Conservation (phyloP, 2,329 filamentous ascomycete species). For the Cercospora canescens region DNA sequence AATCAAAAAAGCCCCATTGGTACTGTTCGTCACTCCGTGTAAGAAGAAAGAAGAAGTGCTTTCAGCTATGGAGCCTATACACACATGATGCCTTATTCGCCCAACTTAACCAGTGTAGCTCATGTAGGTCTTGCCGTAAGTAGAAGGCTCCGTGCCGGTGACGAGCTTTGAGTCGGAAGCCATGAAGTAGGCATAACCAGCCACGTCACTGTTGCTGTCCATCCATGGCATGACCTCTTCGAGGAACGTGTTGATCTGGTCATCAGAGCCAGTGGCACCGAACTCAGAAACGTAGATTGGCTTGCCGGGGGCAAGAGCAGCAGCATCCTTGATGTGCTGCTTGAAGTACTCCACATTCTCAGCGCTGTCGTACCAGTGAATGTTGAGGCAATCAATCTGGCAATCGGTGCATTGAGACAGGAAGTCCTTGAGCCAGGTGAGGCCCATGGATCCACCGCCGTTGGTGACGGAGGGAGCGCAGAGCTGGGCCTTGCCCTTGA, state of each 20-base stretch:
- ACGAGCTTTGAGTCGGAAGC: constrained; percentile 38
- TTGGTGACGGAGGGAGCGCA: constrained; percentile 64
- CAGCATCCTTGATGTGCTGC: constrained; percentile 50
- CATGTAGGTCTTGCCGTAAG: constrained; percentile 34
- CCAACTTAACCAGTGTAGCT: constrained; percentile 21
- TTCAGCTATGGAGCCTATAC: not conserved
- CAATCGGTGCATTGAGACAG: constrained; percentile 49
- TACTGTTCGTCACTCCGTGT: constrained; percentile 2
- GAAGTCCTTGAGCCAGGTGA: constrained; percentile 58
- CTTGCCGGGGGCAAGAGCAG: constrained; percentile 37
- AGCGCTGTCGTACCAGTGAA: constrained; percentile 63
- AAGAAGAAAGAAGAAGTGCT: not conserved
- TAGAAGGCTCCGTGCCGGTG: constrained; percentile 32
- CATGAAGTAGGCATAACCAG: constrained; percentile 39
- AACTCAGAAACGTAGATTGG: constrained; percentile 67
- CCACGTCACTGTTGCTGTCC: constrained; percentile 41
- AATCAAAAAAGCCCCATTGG: constrained; percentile 10
- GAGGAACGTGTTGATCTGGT: constrained; percentile 52
- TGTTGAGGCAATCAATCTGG: constrained; percentile 58
- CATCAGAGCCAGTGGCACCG: constrained; percentile 50
- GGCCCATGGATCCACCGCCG: constrained; percentile 50
- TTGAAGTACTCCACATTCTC: constrained; percentile 55
- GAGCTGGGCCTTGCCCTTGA: constrained; percentile 55
- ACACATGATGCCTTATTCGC: not conserved
- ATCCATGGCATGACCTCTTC: constrained; percentile 49